Percentiles rank a stretch among this genome's conserved stretches.
Evolutionary conservation across 257 asterid genomes (phyloP).

Genomic region (Ilex asprella): DNA sequence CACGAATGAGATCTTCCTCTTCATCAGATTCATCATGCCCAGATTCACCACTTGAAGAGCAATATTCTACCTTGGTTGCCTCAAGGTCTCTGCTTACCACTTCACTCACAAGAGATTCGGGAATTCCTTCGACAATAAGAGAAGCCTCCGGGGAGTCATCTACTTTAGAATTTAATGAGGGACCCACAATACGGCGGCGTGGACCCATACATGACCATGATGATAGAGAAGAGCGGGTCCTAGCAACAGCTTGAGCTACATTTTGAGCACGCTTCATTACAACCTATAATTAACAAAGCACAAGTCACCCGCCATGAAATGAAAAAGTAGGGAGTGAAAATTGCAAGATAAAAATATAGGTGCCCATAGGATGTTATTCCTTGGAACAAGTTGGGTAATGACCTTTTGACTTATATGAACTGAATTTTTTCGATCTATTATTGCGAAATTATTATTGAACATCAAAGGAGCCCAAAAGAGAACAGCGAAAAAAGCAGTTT

Average conservation of each 20-base stretch:
- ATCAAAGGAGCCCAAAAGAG: no score
- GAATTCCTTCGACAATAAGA: constrained; percentile 38
- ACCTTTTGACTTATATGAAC: neutral
- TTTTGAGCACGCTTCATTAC: constrained; percentile 89
- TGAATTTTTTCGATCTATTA: no score
- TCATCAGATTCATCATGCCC: constrained; percentile 59
- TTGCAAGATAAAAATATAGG: neutral
- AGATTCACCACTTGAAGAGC: constrained; percentile 43
- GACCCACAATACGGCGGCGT: constrained; percentile 56
- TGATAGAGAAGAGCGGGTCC: constrained; percentile 63
- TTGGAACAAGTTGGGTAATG: no score
- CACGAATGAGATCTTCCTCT: constrained; percentile 46
- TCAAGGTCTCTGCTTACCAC: constrained; percentile 26
- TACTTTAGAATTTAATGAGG: constrained; percentile 29
- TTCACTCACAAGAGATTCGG: constrained; percentile 38
- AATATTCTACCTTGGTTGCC: constrained; percentile 28
- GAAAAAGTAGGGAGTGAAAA: neutral
- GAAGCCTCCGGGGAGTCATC: constrained; percentile 44
- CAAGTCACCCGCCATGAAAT: constrained; percentile 8
- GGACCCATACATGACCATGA: constrained; percentile 91
- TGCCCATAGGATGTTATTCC: neutral
- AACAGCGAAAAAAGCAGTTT: no score
- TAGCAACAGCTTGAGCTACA: constrained; percentile 85
- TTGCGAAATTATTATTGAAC: no score
- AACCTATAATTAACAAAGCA: constrained; percentile 33